These are phyloP conservation scores for Geoglossum cookeanum DNA, from an alignment of 2,329 filamentous ascomycete genomes.

Conservation along the genomic window DNA sequence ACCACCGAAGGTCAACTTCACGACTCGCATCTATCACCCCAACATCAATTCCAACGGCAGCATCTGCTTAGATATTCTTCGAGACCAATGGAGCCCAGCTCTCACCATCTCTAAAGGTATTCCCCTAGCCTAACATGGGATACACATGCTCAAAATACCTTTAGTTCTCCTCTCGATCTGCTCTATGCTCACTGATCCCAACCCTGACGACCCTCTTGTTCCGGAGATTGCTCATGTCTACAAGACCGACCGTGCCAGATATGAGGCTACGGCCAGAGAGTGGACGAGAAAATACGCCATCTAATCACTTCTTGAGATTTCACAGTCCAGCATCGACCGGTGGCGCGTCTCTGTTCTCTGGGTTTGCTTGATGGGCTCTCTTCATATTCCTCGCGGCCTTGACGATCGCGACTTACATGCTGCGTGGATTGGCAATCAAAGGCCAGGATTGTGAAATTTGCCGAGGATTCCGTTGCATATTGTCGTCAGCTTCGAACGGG, in stretches of 20 bases:
- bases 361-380: background rate
- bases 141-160: conserved; percentile 10
- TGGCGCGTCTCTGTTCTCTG: background rate
- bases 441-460: background rate
- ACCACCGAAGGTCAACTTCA: conserved; percentile 99
- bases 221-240: conserved; percentile 99
- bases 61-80: conserved; percentile 94
- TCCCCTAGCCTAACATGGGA: background rate
- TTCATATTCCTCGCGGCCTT: background rate
- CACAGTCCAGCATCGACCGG: conserved; percentile 1
- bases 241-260: conserved; percentile 93
- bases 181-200: conserved; percentile 98
- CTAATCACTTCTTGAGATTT: conserved; percentile 21
- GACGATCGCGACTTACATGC: background rate
- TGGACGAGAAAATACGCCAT: conserved; percentile 99
- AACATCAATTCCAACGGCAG: conserved; percentile 99
- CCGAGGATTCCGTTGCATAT: background rate
- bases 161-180: conserved; percentile 93
- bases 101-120: conserved; percentile 96
- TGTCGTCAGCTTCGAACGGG: background rate
- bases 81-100: conserved; percentile 98
- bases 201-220: conserved; percentile 95
- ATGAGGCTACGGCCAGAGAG: conserved; percentile 90
- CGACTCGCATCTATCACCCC: conserved; percentile 96
- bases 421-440: background rate